A percentile compares a stretch with the other conserved stretches of the same genome.
These are phyloP conservation scores for Mediolabrus comicus DNA, from an alignment of 108 stramenopile genomes.

Conservation along the genomic window DNA sequence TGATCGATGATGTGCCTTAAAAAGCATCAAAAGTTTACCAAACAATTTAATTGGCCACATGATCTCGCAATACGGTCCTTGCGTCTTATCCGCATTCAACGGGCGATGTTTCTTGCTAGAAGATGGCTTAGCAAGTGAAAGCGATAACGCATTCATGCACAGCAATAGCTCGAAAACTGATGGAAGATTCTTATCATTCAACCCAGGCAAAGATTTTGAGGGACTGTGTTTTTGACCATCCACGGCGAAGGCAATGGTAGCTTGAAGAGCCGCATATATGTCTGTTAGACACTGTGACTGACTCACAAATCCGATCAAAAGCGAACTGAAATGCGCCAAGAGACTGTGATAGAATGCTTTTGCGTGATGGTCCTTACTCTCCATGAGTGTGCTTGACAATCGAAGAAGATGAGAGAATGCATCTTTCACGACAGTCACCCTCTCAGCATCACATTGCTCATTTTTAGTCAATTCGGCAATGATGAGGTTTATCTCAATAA, in stretches of 20 bases:
- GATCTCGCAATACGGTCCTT: conserved; percentile 19
- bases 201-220: conserved; percentile 7
- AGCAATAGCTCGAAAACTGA: conserved; percentile 32
- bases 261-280: conserved; percentile 14
- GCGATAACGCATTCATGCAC: conserved; percentile 16
- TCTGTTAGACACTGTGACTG: conserved; percentile 7
- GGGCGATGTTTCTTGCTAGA: background rate
- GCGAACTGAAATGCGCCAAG: conserved; percentile 33
- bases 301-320: conserved; percentile 11
- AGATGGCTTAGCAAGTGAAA: conserved; percentile 32
- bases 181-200: conserved; percentile 23
- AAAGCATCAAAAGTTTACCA: conserved; percentile 12
- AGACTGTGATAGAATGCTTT: conserved; percentile 26
- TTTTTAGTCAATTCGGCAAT: conserved; percentile 1
- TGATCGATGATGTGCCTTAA: background rate
- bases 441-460: conserved; percentile 1
- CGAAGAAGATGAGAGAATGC: conserved; percentile 15
- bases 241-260: background rate
- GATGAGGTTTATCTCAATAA: conserved; percentile 22
- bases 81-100: background rate
- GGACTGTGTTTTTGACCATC: background rate
- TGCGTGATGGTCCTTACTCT: conserved; percentile 18
- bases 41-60: conserved; percentile 16
- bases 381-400: conserved; percentile 18
- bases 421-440: conserved; percentile 8